phyloP scores from a whole-genome alignment of 345 rosid species.

The Adansonia digitata region DNA sequence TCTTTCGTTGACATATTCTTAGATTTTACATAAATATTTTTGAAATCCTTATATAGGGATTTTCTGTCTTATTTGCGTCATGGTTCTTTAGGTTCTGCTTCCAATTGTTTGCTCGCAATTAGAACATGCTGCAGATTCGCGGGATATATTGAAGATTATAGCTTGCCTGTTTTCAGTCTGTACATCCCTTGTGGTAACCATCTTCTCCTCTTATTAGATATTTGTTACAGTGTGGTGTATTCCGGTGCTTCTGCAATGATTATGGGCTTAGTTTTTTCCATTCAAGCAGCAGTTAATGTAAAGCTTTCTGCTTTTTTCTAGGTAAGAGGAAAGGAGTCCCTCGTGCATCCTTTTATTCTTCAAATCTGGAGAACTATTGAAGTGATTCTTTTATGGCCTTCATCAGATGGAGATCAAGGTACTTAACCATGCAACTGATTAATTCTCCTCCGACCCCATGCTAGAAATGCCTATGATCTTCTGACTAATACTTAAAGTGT shows the following conservation, averaged over 20 bases:
- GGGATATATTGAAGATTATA: slow-evolving; percentile 55
- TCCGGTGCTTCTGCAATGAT: not conserved
- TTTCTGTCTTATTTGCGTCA: slow-evolving; percentile 13
- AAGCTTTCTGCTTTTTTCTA: slow-evolving; percentile 20
- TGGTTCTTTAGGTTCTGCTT: slow-evolving; percentile 59
- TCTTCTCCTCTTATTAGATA: slow-evolving; percentile 12
- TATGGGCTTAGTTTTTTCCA: slow-evolving; percentile 13
- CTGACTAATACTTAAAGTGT: not conserved
- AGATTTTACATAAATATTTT: not conserved
- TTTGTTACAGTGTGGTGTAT: not conserved
- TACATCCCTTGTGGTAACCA: slow-evolving; percentile 71
- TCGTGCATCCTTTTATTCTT: slow-evolving; percentile 40
- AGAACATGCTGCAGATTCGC: slow-evolving; percentile 36
- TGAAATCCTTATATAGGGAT: not conserved
- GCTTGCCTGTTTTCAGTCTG: slow-evolving; percentile 82
- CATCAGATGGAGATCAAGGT: slow-evolving; percentile 69
- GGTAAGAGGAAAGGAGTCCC: slow-evolving; percentile 62
- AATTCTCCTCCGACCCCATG: not conserved
- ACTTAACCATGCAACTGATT: slow-evolving; percentile 16
- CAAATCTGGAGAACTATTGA: slow-evolving; percentile 51
- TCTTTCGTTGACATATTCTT: slow-evolving; percentile 8
- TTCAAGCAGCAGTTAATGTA: slow-evolving; percentile 18
- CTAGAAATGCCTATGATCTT: not conserved
- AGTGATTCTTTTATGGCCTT: slow-evolving; percentile 66
- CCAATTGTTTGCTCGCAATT: slow-evolving; percentile 51